A percentile compares a stretch with the other conserved stretches of the same genome.
These are phyloP conservation scores for Plasmodiophora brassicae DNA, from an alignment of 208 protist species.

Conservation along the genomic window DNA sequence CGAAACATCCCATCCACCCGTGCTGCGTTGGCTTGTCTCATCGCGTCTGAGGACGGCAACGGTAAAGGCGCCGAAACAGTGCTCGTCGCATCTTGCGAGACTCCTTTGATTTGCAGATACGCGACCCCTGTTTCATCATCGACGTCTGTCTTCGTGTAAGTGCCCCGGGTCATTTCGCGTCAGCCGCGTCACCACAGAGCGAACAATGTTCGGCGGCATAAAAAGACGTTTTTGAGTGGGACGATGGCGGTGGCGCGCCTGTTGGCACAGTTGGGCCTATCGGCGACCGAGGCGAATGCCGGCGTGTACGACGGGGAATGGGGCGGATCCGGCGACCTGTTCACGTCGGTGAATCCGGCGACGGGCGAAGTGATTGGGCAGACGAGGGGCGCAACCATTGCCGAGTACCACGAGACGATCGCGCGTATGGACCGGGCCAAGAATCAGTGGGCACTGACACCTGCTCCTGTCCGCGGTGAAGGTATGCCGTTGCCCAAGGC, in stretches of 20 bases:
- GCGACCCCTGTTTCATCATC: too few relatives aligned
- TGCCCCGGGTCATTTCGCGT: too few relatives aligned
- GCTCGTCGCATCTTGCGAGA: too few relatives aligned
- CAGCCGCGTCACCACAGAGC: too few relatives aligned
- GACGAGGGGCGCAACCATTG: background rate
- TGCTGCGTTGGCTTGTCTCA: too few relatives aligned
- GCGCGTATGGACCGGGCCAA: background rate
- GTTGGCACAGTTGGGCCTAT: background rate
- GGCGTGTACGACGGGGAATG: slow-evolving; percentile 62
- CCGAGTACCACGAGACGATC: background rate
- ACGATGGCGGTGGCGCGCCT: background rate
- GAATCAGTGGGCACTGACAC: background rate
- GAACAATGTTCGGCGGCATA: too few relatives aligned
- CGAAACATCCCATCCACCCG: too few relatives aligned
- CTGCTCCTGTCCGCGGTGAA: background rate
- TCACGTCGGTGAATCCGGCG: slow-evolving; percentile 49
- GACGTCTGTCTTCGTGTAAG: too few relatives aligned
- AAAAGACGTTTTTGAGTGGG: too few relatives aligned
- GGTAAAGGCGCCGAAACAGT: too few relatives aligned
- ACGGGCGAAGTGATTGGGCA: slow-evolving; percentile 37
- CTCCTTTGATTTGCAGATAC: too few relatives aligned
- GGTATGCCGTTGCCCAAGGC: background rate
- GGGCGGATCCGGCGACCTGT: slow-evolving; percentile 39
- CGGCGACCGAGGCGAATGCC: slow-evolving; percentile 45
- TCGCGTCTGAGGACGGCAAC: too few relatives aligned